phyloP scores from a whole-genome alignment of 805 yeast genomes.

The Dipodascopsis uninucleata region DNA sequence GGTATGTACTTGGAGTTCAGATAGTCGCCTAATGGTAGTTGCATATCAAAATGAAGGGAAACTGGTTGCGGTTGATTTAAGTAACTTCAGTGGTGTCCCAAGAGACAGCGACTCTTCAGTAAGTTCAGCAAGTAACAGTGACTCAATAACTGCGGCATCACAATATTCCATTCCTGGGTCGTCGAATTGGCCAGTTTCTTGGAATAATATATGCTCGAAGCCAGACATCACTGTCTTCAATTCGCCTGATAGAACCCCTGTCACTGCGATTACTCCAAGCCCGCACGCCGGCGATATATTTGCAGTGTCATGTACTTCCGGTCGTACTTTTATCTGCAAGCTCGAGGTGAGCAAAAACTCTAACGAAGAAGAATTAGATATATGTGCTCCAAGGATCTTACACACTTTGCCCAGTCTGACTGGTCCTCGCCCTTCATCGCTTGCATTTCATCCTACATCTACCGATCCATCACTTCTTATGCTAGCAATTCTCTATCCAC shows the following conservation, averaged over 20 bases:
- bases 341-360: background rate
- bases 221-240: too few species aligned
- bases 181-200: too few species aligned
- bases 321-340: constrained; percentile 13
- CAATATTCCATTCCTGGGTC: too few species aligned
- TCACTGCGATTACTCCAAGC: constrained; percentile 13
- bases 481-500: constrained; percentile 13
- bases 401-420: constrained; percentile 14
- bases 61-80: too few species aligned
- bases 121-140: too few species aligned
- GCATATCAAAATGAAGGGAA: too few species aligned
- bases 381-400: constrained; percentile 3
- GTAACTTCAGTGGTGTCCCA: too few species aligned
- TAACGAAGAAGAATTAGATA: background rate
- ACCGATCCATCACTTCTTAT: constrained; percentile 17
- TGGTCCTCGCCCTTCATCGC: constrained; percentile 12
- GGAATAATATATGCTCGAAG: too few species aligned
- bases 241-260: constrained; percentile 10
- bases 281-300: constrained; percentile 18
- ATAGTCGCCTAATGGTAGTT: too few species aligned
- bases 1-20: too few species aligned
- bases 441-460: constrained; percentile 26
- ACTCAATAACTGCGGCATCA: too few species aligned
- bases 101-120: too few species aligned
- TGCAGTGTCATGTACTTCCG: constrained; percentile 21